Evolutionary conservation across 2,329 filamentous ascomycete genomes (phyloP).

Genomic region (Emergomyces africanus): DNA sequence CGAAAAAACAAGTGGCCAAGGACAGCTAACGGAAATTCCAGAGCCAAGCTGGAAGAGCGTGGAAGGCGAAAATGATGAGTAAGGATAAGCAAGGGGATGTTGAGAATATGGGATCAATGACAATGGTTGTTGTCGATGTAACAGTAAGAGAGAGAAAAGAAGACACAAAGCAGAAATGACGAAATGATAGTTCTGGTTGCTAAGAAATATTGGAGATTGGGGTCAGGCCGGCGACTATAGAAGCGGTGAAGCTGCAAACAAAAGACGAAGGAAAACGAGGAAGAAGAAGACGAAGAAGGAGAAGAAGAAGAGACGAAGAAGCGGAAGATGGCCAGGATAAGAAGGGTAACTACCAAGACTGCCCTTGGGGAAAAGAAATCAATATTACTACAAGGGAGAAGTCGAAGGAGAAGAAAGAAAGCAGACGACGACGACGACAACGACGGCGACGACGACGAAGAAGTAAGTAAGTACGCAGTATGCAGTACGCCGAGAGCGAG

Average conservation of each 20-base stretch:
- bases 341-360: background rate
- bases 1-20: background rate
- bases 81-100: background rate
- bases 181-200: background rate
- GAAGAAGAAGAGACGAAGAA: background rate
- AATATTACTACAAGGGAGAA: background rate
- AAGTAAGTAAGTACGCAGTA: no score
- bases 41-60: slow-evolving; percentile 1
- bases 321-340: background rate
- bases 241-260: background rate
- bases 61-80: slow-evolving; percentile 3
- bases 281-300: background rate
- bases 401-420: background rate
- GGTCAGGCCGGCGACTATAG: background rate
- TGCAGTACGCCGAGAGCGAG: no score
- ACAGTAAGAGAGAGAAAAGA: background rate
- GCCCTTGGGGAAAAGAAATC: background rate
- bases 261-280: background rate
- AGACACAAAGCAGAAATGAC: background rate
- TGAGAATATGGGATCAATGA: background rate
- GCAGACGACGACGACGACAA: no score
- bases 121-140: background rate
- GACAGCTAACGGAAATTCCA: background rate
- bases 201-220: background rate
- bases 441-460: no score